Evolutionary conservation across 2,329 filamentous ascomycete species (phyloP), one percentile per base, ranked within the genome.

Genomic region (Fusarium cicatricum): DNA sequence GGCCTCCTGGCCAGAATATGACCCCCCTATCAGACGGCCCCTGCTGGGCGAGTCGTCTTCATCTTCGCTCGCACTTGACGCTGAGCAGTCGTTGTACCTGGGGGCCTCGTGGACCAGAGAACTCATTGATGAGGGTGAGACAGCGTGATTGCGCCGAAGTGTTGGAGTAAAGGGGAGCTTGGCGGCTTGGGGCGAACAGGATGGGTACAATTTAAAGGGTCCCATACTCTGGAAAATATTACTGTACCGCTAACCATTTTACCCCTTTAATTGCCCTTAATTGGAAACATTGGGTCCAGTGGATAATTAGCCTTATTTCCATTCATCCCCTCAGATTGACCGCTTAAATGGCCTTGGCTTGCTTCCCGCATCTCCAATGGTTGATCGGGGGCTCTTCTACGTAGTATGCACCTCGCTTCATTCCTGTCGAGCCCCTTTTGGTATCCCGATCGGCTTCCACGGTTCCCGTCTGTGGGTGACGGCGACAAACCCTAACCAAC

Each of bases 241-340:
- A 5, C 11, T 38, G 16, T 9, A 41, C 37, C 47, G 55, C 53
- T 58, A 58, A 57, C 23, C 32, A 38, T 51, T 34, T 44, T 55
- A 51, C 59, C 59, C 59, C 59, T 62, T 55, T 55, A 52, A 38
- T 32, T 32, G 29, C 29, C 29, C 23, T 62, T 58, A 48, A 60
- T 60, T 62, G 59, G 61, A 55, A 63, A 62, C 59, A 63, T 63
- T 56, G 59, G 59, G 45, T 59, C 59, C 53, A 43, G 58, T 62
- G 47, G 41, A 51, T 53, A 26, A 36, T 52, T 62, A 63, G 59
- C 55, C 44, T 51, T 38, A 5, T 31, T 37, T 43, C 36, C 8
- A 19, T 41, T 29, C 10, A 19, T 59, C 38, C 53, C n/a, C 4
- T 19, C 29, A 42, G 59, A 21, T 29, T 26, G 32, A 43, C 38